A percentile compares a stretch with the other conserved stretches of the same genome.
Evolutionary conservation across 2,329 filamentous ascomycete genomes (phyloP).

Genomic region (Exophiala xenobiotica): DNA sequence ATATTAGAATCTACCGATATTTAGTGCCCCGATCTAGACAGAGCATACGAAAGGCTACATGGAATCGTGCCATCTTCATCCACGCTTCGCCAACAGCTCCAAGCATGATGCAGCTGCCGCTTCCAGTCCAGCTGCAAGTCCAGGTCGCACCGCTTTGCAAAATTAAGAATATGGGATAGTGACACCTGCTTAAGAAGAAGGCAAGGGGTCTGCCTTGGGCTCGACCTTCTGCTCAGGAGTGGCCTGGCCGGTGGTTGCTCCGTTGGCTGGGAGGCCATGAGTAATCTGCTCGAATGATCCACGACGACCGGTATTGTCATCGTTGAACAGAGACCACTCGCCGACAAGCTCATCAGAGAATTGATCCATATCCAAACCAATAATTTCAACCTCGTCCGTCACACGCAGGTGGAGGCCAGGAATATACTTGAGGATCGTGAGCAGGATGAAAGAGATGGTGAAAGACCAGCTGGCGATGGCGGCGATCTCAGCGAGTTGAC

Average conservation of each 20-base stretch:
- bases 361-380: constrained; percentile 55
- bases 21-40: too few species aligned
- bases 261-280: constrained; percentile 10
- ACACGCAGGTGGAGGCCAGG: constrained; percentile 56
- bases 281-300: constrained; percentile 18
- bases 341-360: constrained; percentile 60
- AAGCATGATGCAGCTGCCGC: neutral
- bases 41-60: too few species aligned
- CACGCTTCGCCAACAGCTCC: too few species aligned
- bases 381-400: constrained; percentile 55
- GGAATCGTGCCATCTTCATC: too few species aligned
- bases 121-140: neutral
- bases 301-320: constrained; percentile 14
- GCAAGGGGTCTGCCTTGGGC: constrained; percentile 6
- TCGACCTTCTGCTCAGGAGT: constrained; percentile 10
- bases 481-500: constrained; percentile 57
- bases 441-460: constrained; percentile 51
- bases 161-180: too few species aligned
- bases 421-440: constrained; percentile 50
- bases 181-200: neutral
- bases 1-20: too few species aligned
- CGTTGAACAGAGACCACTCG: constrained; percentile 41
- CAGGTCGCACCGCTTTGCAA: neutral
- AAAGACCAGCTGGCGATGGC: constrained; percentile 57
- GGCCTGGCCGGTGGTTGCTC: constrained; percentile 8